phyloP scores from a whole-genome alignment of 1,284 basidiomycete species.

The Sporisorium scitamineum region DNA sequence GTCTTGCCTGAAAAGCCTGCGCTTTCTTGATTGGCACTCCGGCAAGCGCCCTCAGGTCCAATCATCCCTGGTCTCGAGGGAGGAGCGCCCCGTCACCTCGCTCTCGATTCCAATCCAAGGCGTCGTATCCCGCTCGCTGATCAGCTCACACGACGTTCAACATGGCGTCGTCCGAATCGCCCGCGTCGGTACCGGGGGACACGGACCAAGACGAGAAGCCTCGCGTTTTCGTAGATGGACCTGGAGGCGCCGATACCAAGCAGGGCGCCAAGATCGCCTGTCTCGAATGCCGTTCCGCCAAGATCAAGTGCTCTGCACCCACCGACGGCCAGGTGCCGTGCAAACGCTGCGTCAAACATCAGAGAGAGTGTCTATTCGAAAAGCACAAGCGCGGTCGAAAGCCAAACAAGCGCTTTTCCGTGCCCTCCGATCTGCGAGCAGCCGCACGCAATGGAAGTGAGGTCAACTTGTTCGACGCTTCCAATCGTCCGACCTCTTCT shows the following conservation, averaged over 20 bases:
- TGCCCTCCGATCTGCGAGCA: slow-evolving; percentile 41
- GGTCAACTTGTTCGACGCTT: slow-evolving; percentile 14
- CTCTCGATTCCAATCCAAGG: background rate
- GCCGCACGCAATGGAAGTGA: slow-evolving; percentile 34
- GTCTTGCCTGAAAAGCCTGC: background rate
- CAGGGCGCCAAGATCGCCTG: slow-evolving; percentile 60
- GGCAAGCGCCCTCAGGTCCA: background rate
- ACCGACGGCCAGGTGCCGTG: slow-evolving; percentile 61
- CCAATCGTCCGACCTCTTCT: slow-evolving; percentile 24
- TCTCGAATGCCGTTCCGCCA: slow-evolving; percentile 59
- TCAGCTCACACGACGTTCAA: background rate
- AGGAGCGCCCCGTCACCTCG: background rate
- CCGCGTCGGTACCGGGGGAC: slow-evolving; percentile 21
- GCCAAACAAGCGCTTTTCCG: slow-evolving; percentile 54
- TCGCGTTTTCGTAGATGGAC: slow-evolving; percentile 58
- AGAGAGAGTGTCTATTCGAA: slow-evolving; percentile 58
- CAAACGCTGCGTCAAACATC: slow-evolving; percentile 57
- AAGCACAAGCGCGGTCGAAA: slow-evolving; percentile 61
- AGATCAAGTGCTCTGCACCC: slow-evolving; percentile 61
- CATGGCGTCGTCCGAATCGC: slow-evolving; percentile 40
- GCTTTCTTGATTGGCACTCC: background rate
- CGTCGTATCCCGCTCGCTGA: background rate
- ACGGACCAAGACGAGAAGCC: slow-evolving; percentile 46
- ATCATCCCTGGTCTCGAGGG: background rate
- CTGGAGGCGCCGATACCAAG: slow-evolving; percentile 59